phyloP scores from a whole-genome alignment of 345 rosid species.

The Lepidium didymum region DNA sequence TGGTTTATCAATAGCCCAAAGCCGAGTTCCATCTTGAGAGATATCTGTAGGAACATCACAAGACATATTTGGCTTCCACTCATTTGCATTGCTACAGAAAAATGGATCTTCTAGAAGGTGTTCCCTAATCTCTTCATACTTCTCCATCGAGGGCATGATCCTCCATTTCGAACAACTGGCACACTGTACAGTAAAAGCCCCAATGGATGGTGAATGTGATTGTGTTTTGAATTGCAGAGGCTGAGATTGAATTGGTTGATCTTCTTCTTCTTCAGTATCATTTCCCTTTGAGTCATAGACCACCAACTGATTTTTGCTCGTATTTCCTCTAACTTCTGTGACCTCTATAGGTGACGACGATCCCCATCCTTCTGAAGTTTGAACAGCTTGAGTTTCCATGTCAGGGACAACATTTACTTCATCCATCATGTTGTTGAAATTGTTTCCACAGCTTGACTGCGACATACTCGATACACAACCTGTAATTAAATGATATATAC shows the following conservation, averaged over 20 bases:
- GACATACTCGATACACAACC: conserved; percentile 31
- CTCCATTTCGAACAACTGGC: conserved; percentile 91
- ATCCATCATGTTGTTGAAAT: conserved; percentile 29
- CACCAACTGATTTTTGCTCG: conserved; percentile 48
- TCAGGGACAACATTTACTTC: conserved; percentile 30
- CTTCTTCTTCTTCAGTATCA: conserved; percentile 25
- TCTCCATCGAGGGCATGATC: conserved; percentile 75
- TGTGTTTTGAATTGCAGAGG: conserved; percentile 31
- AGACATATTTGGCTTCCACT: conserved; percentile 71
- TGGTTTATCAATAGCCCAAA: conserved; percentile 96
- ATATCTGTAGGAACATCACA: conserved; percentile 82
- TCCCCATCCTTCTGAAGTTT: conserved; percentile 32
- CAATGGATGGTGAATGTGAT: conserved; percentile 58
- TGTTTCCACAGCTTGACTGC: conserved; percentile 34
- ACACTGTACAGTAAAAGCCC: conserved; percentile 90
- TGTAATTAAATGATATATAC: background rate
- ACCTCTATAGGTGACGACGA: conserved; percentile 37
- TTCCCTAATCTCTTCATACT: conserved; percentile 92
- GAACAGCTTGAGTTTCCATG: conserved; percentile 14
- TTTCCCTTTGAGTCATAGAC: conserved; percentile 46
- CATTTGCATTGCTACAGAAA: conserved; percentile 54
- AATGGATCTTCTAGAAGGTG: conserved; percentile 66
- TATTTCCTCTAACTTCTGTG: conserved; percentile 10
- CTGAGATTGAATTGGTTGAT: conserved; percentile 17
- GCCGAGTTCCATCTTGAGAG: conserved; percentile 78